phyloP scores from a whole-genome alignment of 176 grass and related monocot genomes.

The Zea luxurians region DNA sequence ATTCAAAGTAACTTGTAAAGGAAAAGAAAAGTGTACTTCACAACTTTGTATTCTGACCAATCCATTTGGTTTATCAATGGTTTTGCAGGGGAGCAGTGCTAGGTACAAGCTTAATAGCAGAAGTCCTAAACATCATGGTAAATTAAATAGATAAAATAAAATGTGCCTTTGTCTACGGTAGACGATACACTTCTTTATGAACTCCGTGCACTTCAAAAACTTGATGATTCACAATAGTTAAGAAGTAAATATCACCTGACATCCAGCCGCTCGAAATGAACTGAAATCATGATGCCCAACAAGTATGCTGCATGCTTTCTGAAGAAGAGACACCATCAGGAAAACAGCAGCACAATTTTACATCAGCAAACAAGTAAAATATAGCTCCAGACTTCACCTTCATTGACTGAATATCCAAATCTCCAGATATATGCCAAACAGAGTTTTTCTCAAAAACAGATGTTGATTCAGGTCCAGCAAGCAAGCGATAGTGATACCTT shows the following conservation, averaged over 20 bases:
- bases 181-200: constrained; percentile 22
- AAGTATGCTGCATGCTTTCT: constrained; percentile 85
- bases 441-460: constrained; percentile 82
- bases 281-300: constrained; percentile 94
- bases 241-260: constrained; percentile 68
- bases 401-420: constrained; percentile 76
- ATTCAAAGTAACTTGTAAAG: not conserved
- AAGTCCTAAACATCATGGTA: constrained; percentile 6
- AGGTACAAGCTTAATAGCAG: constrained; percentile 16
- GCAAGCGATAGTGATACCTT: constrained; percentile 88
- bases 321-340: constrained; percentile 43
- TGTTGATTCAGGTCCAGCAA: constrained; percentile 73
- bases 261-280: constrained; percentile 90
- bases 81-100: not conserved
- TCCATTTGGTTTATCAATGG: constrained; percentile 12
- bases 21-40: constrained; percentile 5
- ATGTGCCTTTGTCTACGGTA: not conserved
- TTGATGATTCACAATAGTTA: constrained; percentile 15
- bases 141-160: constrained; percentile 11
- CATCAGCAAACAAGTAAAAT: constrained; percentile 31
- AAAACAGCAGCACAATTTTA: constrained; percentile 20
- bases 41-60: constrained; percentile 5
- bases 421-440: constrained; percentile 76
- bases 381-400: constrained; percentile 47
- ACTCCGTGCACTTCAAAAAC: constrained; percentile 28